Evolutionary conservation across 805 yeast species (phyloP).

Genomic region (Suhomyces canberraensis): DNA sequence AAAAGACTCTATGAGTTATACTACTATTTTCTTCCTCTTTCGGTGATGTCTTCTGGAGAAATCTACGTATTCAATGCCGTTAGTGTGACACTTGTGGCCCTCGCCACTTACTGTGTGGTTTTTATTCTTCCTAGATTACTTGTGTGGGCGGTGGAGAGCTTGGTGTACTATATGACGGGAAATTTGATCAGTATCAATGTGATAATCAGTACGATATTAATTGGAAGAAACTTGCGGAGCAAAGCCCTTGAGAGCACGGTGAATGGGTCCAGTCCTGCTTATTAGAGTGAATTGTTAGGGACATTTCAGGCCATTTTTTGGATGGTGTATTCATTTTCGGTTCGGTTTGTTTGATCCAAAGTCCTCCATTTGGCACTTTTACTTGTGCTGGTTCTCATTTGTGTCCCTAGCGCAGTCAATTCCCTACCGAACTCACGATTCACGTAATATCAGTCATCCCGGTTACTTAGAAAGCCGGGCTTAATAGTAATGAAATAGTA

Average conservation of each 20-base stretch:
- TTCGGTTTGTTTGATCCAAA: no score
- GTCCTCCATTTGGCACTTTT: background rate
- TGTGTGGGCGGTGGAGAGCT: conserved; percentile 8
- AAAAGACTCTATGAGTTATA: conserved; percentile 17
- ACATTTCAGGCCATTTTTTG: no score
- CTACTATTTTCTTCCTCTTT: conserved; percentile 26
- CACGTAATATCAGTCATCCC: no score
- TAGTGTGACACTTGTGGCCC: background rate
- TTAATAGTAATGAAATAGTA: no score
- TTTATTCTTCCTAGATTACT: conserved; percentile 2
- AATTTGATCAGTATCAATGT: conserved; percentile 10
- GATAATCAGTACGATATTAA: conserved; percentile 5
- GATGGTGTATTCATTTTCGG: no score
- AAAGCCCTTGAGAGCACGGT: conserved; percentile 1
- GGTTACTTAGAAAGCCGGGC: no score
- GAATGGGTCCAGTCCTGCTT: no score
- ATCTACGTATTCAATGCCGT: background rate
- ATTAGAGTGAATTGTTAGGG: no score
- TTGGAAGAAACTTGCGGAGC: conserved; percentile 3
- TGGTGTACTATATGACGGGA: conserved; percentile 18
- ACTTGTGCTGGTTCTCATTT: no score
- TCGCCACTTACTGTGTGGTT: conserved; percentile 1
- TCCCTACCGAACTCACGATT: no score
- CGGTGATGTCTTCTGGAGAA: conserved; percentile 19
- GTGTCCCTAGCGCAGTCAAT: no score